Evolutionary conservation across 257 asterid genomes (phyloP).

Genomic region (Mitragyna speciosa): DNA sequence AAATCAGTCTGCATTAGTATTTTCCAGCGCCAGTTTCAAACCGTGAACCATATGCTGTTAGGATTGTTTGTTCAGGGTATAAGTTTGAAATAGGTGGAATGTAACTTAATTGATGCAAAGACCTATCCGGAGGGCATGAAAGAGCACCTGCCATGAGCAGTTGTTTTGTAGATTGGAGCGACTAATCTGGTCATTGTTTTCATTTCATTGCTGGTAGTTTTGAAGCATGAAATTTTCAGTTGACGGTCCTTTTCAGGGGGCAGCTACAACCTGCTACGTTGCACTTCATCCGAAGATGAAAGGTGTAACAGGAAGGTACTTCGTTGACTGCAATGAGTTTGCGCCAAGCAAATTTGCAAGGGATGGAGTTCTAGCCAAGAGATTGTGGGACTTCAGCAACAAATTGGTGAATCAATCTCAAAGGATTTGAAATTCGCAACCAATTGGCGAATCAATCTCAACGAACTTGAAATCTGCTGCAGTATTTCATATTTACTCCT

Average conservation of each 20-base stretch:
- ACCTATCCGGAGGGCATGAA: neutral
- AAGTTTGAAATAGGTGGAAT: neutral
- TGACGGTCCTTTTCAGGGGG: conserved; percentile 45
- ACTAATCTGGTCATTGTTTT: neutral
- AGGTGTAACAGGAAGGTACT: conserved; percentile 62
- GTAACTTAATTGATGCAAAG: neutral
- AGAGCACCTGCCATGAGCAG: neutral
- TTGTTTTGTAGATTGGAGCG: neutral
- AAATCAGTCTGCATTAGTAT: neutral
- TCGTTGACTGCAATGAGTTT: conserved; percentile 51
- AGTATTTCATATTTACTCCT: neutral
- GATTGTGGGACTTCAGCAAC: conserved; percentile 72
- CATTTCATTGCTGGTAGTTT: neutral
- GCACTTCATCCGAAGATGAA: conserved; percentile 60
- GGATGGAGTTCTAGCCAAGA: conserved; percentile 45
- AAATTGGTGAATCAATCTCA: conserved; percentile 47
- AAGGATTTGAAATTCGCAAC: conserved; percentile 36
- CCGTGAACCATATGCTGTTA: neutral
- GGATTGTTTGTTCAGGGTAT: neutral
- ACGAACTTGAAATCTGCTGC: conserved; percentile 11
- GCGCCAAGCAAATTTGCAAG: conserved; percentile 40
- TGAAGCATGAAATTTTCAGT: neutral
- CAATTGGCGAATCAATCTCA: conserved; percentile 46
- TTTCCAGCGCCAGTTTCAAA: neutral
- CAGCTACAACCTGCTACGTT: conserved; percentile 75